phyloP scores from a whole-genome alignment of 176 grass and related monocot genomes.

The Elaeis guineensis region DNA sequence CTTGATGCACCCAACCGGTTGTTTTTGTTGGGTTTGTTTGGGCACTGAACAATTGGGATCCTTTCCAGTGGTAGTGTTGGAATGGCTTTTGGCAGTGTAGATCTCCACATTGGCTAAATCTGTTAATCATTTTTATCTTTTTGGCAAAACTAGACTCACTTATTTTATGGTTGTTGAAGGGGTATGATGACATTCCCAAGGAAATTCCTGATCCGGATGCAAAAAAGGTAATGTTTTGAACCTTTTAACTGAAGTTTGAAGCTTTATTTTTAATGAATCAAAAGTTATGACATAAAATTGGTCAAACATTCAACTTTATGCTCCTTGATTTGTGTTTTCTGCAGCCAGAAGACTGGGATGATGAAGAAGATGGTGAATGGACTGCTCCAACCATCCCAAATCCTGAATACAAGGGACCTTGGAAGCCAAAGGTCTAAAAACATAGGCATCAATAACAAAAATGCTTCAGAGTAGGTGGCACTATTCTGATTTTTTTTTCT shows the following conservation, averaged over 20 bases:
- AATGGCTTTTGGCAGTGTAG: too few species aligned
- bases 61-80: too few species aligned
- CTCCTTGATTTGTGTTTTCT: conserved; percentile 3
- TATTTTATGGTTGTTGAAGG: conserved; percentile 31
- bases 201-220: conserved; percentile 82
- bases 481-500: conserved; percentile 9
- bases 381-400: conserved; percentile 81
- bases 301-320: too few species aligned
- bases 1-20: too few species aligned
- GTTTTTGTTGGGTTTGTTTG: too few species aligned
- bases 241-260: neutral
- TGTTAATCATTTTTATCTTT: neutral
- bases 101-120: too few species aligned
- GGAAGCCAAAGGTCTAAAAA: conserved; percentile 67
- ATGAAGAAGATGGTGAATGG: conserved; percentile 98
- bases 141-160: neutral
- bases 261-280: neutral
- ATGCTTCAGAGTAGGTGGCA: neutral
- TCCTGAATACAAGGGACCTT: conserved; percentile 87
- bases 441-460: neutral
- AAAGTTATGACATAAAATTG: neutral
- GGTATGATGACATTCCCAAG: conserved; percentile 76
- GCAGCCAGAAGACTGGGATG: conserved; percentile 95
- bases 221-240: conserved; percentile 50
- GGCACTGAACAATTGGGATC: too few species aligned